Evolutionary conservation across 2,329 filamentous ascomycete species (phyloP), one percentile per base, ranked within the genome.

Genomic region (Trichoderma guizhouense): DNA sequence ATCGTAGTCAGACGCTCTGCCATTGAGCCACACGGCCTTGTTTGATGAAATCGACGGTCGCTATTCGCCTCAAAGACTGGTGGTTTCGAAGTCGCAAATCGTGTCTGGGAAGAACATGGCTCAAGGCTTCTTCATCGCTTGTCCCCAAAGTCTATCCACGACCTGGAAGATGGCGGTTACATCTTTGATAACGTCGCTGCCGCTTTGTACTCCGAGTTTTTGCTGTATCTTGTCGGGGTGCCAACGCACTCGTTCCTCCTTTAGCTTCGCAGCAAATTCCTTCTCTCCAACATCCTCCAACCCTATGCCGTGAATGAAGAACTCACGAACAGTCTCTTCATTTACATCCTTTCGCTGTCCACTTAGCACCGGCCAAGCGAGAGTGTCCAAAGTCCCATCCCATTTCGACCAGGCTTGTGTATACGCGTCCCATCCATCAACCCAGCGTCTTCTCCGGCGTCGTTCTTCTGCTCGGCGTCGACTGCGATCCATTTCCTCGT

Each of bases 221-320:
- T 98, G 96, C 84, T 98, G 94, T 71, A 98, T 92, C 85, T 98
- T 99, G 83, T 99, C 96, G 5, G 96, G 96, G 84, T 99, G 96
- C 96, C 96, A 99, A 18, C 94, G 87, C 21, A 98, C 91, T 66
- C 96, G 89, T 84, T 99, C 96, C 6, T 89, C 84, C 81, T 97
- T 97, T 67, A 98, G 84, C 72, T 81, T 83, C 8, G 84, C 81
- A 24, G 85, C 79, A 65, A 86, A 85, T 11, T 83, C 82, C 72
- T 78, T 81, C 76, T 85, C 83, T 24, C 85, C 85, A 3, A 84
- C 76, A 2, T 83, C 81, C 32, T 83, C 81, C 26, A 84, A 71
- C 47, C 75, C 81, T 26, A 88, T 78, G 0, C 85, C 85, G 21
- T 80, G 77, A 21, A 88, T 84, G 76, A 96, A 90, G 78, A 97